Percentiles rank a stretch among this genome's conserved stretches.
phyloP scores from a whole-genome alignment of 163 green algal genomes.

The Coccomyxa subellipsoidea region DNA sequence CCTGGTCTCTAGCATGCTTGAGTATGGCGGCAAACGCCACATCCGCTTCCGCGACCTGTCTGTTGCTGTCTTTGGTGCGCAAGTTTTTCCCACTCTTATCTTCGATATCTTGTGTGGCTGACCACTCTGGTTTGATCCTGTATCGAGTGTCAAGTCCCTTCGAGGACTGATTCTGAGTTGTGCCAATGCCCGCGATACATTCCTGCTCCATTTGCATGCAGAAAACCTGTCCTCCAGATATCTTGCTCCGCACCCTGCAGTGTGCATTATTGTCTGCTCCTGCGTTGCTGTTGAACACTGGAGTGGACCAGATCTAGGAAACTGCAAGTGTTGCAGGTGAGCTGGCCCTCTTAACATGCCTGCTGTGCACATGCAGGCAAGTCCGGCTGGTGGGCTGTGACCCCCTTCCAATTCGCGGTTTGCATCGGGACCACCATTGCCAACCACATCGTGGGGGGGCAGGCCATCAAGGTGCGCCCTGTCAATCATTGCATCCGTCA shows the following conservation, averaged over 20 bases:
- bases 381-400: slow-evolving; percentile 8
- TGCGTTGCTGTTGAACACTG: too few species aligned
- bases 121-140: too few species aligned
- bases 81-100: not conserved
- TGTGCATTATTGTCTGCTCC: too few species aligned
- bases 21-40: slow-evolving; percentile 11
- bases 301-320: too few species aligned
- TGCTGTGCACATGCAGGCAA: not conserved
- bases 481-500: not conserved
- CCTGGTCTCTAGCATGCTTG: not conserved
- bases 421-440: not conserved
- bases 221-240: too few species aligned
- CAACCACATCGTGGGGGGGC: not conserved
- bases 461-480: not conserved
- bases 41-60: slow-evolving; percentile 5
- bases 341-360: not conserved
- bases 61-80: not conserved
- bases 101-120: not conserved
- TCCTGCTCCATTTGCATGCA: too few species aligned
- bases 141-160: too few species aligned
- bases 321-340: too few species aligned
- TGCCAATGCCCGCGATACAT: too few species aligned
- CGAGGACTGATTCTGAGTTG: too few species aligned
- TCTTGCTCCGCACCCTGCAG: too few species aligned
- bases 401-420: slow-evolving; percentile 5